These are phyloP conservation scores for Aureobasidium sp. DNA, from an alignment of 2,329 filamentous ascomycete genomes.

Conservation along the genomic window DNA sequence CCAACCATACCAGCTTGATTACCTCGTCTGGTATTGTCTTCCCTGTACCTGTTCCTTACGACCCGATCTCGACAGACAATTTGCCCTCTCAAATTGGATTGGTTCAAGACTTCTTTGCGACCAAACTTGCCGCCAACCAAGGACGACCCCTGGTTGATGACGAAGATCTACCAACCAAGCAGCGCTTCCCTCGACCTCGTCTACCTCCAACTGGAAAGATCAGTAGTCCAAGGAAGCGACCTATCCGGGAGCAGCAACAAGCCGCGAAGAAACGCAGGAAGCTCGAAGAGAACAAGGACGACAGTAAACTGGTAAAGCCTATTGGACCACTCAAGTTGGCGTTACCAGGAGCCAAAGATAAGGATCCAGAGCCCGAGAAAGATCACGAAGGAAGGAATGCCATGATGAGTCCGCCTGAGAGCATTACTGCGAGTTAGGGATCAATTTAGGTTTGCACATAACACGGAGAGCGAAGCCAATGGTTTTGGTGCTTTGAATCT, in stretches of 20 bases:
- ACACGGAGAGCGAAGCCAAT: background rate
- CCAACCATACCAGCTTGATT: constrained; percentile 59
- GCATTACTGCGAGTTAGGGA: constrained; percentile 36
- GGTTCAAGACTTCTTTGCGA: constrained; percentile 83
- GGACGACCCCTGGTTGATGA: constrained; percentile 84
- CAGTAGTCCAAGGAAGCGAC: constrained; percentile 71
- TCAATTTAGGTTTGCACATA: constrained; percentile 1
- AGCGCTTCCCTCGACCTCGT: constrained; percentile 57
- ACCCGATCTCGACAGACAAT: constrained; percentile 70
- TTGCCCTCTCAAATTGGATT: constrained; percentile 76
- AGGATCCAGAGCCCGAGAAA: constrained; percentile 55
- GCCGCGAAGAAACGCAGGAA: constrained; percentile 86
- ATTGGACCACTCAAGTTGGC: constrained; percentile 41
- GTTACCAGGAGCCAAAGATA: constrained; percentile 33
- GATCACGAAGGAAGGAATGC: constrained; percentile 58
- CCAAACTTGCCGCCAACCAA: constrained; percentile 75
- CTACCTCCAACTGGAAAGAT: constrained; percentile 75
- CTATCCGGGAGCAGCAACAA: constrained; percentile 71
- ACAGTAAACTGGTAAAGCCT: constrained; percentile 36
- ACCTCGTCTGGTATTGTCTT: constrained; percentile 55
- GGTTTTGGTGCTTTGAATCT: background rate
- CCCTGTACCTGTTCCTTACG: constrained; percentile 58
- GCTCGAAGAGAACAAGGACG: constrained; percentile 32
- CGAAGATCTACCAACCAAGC: constrained; percentile 87
- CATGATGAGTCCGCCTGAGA: constrained; percentile 82